Conservation (phyloP, 2,329 filamentous ascomycete species). For the Trichoderma atroviride region DNA sequence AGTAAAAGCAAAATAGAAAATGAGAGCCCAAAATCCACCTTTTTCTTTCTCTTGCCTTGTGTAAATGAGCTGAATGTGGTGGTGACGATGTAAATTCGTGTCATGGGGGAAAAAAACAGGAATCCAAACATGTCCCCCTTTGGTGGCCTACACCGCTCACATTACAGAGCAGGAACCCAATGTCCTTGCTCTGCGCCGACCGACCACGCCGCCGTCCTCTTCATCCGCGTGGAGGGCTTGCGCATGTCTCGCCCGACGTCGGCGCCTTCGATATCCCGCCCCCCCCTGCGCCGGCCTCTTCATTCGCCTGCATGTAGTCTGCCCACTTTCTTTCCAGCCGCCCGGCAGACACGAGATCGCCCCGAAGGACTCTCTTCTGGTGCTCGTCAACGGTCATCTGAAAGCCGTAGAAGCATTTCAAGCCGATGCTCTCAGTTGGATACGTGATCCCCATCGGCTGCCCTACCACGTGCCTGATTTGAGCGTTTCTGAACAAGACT, state of each 20-base stretch:
- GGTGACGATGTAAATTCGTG: background rate
- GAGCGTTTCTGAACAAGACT: conserved; percentile 81
- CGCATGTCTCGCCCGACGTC: conserved; percentile 79
- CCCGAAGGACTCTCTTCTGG: conserved; percentile 78
- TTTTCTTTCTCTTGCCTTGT: background rate
- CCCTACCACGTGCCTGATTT: conserved; percentile 59
- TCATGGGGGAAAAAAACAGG: background rate
- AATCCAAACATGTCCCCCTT: background rate
- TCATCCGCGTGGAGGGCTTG: conserved; percentile 79
- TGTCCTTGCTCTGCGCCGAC: conserved; percentile 65
- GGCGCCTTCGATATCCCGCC: conserved; percentile 66
- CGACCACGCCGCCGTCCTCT: conserved; percentile 65
- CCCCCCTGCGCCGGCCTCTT: conserved; percentile 78
- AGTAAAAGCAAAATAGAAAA: background rate
- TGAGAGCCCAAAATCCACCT: background rate
- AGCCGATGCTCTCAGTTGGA: conserved; percentile 75
- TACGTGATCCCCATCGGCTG: conserved; percentile 54
- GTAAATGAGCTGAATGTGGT: background rate
- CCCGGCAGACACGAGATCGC: conserved; percentile 72
- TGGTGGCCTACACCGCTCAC: conserved; percentile 47
- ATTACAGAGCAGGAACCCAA: conserved; percentile 65
- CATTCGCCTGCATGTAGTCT: conserved; percentile 88
- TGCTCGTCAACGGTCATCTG: conserved; percentile 95
- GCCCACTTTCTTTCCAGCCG: conserved; percentile 91
- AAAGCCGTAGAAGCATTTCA: conserved; percentile 95